Percentiles rank a stretch among this genome's conserved stretches.
Evolutionary conservation across 1,139 yeast genomes (phyloP).

Genomic region (Entelexis paramagnoliae): DNA sequence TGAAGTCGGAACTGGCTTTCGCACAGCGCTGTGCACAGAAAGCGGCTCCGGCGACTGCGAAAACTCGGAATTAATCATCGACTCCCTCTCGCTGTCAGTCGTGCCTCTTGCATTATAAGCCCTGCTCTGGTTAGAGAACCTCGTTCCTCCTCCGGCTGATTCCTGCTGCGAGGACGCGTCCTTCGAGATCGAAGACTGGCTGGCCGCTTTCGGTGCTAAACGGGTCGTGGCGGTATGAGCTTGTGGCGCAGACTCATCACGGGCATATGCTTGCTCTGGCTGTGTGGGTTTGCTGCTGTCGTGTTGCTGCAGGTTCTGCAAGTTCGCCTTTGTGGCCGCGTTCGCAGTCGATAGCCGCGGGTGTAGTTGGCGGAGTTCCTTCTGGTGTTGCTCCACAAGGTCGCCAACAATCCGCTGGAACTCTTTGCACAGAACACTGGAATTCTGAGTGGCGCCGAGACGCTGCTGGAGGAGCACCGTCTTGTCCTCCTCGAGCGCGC

Average conservation of each 20-base stretch:
- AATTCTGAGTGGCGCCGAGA: slow-evolving; percentile 11
- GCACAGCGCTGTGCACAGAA: background rate
- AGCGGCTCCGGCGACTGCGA: slow-evolving; percentile 6
- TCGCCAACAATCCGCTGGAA: slow-evolving; percentile 58
- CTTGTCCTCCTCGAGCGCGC: slow-evolving; percentile 13
- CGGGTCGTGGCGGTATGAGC: background rate
- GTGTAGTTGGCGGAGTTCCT: slow-evolving; percentile 35
- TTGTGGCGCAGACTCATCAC: background rate
- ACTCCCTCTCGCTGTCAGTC: background rate
- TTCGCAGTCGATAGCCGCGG: slow-evolving; percentile 3
- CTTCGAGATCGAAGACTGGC: too few relatives aligned
- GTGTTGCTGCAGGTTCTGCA: background rate
- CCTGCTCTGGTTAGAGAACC: background rate
- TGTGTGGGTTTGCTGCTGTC: background rate
- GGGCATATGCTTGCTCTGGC: background rate
- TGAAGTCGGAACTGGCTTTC: slow-evolving; percentile 1
- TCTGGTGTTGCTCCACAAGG: slow-evolving; percentile 51
- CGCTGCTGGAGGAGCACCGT: slow-evolving; percentile 13
- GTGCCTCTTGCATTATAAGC: background rate
- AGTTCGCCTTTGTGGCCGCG: background rate
- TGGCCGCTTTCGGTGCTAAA: too few relatives aligned
- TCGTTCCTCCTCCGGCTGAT: too few relatives aligned
- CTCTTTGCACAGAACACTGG: slow-evolving; percentile 48
- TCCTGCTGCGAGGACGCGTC: too few relatives aligned
- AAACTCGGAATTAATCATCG: background rate